A percentile compares a stretch with the other conserved stretches of the same genome.
phyloP scores from a whole-genome alignment of 805 yeast genomes.

The Yarrowia divulgata region DNA sequence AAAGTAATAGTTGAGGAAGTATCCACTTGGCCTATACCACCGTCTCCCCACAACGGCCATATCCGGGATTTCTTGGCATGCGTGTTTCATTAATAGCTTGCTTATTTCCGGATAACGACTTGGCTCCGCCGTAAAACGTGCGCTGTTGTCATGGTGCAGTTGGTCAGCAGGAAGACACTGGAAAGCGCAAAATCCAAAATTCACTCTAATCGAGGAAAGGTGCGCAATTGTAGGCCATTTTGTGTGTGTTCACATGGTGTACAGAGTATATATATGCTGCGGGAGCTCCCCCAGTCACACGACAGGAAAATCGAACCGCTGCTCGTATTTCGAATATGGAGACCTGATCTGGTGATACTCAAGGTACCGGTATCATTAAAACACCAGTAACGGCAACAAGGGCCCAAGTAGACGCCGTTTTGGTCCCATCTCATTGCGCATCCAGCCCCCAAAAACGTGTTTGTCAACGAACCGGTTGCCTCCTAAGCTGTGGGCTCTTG shows the following conservation, averaged over 20 bases:
- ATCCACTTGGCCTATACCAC: neutral
- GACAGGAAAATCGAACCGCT: neutral
- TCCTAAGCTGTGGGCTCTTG: neutral
- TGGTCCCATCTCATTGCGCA: neutral
- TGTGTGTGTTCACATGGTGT: too few relatives aligned
- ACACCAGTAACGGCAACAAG: too few relatives aligned
- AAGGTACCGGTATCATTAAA: too few relatives aligned
- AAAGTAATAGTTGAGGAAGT: neutral
- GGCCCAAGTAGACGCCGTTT: neutral
- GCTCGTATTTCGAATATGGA: conserved; percentile 1
- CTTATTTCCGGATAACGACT: neutral
- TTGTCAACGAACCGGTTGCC: neutral
- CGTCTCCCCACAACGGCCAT: neutral
- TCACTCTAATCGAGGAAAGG: conserved; percentile 7
- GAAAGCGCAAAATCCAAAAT: conserved; percentile 15
- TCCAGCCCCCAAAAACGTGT: neutral
- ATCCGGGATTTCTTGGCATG: conserved; percentile 4
- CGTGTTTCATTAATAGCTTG: neutral
- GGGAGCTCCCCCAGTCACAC: conserved; percentile 4
- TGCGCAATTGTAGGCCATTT: neutral
- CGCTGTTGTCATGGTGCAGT: conserved; percentile 15
- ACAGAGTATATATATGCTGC: neutral
- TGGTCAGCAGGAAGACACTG: conserved; percentile 11
- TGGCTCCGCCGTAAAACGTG: conserved; percentile 17
- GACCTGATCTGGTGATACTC: neutral